Percentiles rank a stretch among this genome's conserved stretches.
These are phyloP conservation scores for Pholiota conissans DNA, from an alignment of 768 basidiomycete genomes.

Conservation along the genomic window DNA sequence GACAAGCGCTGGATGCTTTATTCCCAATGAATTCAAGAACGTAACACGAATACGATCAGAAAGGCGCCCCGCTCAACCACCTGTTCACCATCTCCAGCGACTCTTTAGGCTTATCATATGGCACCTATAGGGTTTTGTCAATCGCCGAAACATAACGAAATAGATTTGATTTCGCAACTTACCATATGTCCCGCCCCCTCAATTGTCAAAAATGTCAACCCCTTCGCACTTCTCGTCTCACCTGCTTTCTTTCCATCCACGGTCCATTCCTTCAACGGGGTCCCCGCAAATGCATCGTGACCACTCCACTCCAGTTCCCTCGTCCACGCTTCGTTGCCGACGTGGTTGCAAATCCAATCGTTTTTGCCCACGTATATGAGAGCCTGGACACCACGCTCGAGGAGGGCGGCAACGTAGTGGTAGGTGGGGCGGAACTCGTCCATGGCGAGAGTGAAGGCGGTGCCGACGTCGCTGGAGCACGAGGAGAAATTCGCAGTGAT, in stretches of 20 bases:
- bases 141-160: not conserved
- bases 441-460: slow-evolving; percentile 45
- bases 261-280: slow-evolving; percentile 55
- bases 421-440: slow-evolving; percentile 47
- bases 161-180: slow-evolving; percentile 22
- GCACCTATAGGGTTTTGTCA: slow-evolving; percentile 3
- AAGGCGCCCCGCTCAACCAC: slow-evolving; percentile 8
- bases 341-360: slow-evolving; percentile 77
- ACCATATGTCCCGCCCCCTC: slow-evolving; percentile 74
- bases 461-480: slow-evolving; percentile 37
- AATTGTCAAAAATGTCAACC: slow-evolving; percentile 64
- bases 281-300: slow-evolving; percentile 36
- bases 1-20: too few species aligned
- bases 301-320: slow-evolving; percentile 72
- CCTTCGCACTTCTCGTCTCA: slow-evolving; percentile 36
- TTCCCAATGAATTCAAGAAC: too few species aligned
- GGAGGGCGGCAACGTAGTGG: slow-evolving; percentile 61
- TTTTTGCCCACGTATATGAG: slow-evolving; percentile 71
- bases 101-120: slow-evolving; percentile 17
- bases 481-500: slow-evolving; percentile 34
- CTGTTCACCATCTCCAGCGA: slow-evolving; percentile 16
- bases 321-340: slow-evolving; percentile 74
- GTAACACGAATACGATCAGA: too few species aligned
- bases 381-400: slow-evolving; percentile 73
- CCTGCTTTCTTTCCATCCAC: slow-evolving; percentile 45